These are phyloP conservation scores for Spergularia azorica DNA, from an alignment of 179 eudicot genomes.

Conservation along the genomic window DNA sequence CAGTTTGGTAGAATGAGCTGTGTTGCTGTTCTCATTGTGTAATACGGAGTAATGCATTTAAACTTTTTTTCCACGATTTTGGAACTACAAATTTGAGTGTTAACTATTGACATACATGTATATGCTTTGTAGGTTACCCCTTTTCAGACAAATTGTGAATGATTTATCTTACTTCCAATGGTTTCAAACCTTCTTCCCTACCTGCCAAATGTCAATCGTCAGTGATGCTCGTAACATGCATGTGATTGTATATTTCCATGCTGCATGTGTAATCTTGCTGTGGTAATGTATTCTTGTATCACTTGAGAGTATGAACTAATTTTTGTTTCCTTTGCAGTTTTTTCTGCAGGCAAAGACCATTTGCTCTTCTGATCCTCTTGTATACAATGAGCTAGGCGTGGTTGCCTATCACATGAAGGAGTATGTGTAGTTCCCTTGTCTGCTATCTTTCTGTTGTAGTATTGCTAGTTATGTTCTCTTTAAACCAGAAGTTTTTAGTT, in stretches of 20 bases:
- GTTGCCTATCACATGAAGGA: constrained; percentile 93
- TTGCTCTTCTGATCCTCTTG: constrained; percentile 94
- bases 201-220: background rate
- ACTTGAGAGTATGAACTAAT: constrained; percentile 10
- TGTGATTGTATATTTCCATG: background rate
- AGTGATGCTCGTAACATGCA: background rate
- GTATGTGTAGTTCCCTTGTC: constrained; percentile 42
- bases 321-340: constrained; percentile 58
- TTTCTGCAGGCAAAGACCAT: constrained; percentile 83
- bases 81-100: too few relatives aligned
- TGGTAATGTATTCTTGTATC: background rate
- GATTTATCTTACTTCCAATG: background rate
- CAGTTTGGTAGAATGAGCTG: too few relatives aligned
- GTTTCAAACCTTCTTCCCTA: background rate
- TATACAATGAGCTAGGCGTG: constrained; percentile 92
- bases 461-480: background rate
- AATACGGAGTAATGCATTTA: too few relatives aligned
- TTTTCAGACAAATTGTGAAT: too few relatives aligned
- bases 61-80: too few relatives aligned
- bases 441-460: background rate
- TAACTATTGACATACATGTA: too few relatives aligned
- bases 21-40: too few relatives aligned
- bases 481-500: background rate
- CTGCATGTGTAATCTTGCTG: background rate
- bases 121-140: too few relatives aligned